Base-by-base conservation (phyloP, 805 yeast species). In the Wickerhamiella musiphila region DNA sequence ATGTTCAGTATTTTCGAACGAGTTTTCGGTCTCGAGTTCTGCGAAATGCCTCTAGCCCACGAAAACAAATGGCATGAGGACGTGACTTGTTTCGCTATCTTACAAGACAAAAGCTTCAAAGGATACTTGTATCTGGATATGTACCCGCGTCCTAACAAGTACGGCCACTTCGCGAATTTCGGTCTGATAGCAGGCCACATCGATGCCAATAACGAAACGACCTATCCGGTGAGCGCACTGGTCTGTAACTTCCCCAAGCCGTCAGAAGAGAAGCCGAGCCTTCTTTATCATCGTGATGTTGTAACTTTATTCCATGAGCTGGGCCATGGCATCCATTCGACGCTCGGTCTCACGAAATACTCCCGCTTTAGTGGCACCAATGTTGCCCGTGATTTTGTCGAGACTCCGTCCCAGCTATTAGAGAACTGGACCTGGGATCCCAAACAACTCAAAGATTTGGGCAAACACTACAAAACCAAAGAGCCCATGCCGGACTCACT, bases 361-460 rank as follows among this genome's bases (percentile, higher is more conserved):
- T 63, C 76, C 2, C 63, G 74, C 39, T 79, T 78, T 55, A 76
- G 70, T 47, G 93, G 93, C 15, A 73, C 84, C 19, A 60, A 67
- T 24, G 86, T 78, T 28, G 70, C 77, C 23, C 65, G 90, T 66
- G 93, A 81, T 56, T 81, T 81, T 56, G 93, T 81, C 31, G 93
- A 81, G 54, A 79, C 86, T 36, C 94, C 93, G 18, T 79, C 93
- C 1, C 93, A 81, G 57, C 69, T 81, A 73, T 60, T 81, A 44
- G 93, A 81, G 53, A 77, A 70, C 52, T 81, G 90, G 81, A 75
- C 84, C 23, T 81, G 93, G 93, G 66, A 73, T 33, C 63, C 63
- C 33, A 56, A 62, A 24, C 73, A 71, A 52, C 58, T 81, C 41
- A 64, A 60, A 43, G 47, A 50, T 7, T 54, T 81, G 33, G 73